phyloP scores from a whole-genome alignment of 1,284 basidiomycete species.

The Calocybe gambosa region DNA sequence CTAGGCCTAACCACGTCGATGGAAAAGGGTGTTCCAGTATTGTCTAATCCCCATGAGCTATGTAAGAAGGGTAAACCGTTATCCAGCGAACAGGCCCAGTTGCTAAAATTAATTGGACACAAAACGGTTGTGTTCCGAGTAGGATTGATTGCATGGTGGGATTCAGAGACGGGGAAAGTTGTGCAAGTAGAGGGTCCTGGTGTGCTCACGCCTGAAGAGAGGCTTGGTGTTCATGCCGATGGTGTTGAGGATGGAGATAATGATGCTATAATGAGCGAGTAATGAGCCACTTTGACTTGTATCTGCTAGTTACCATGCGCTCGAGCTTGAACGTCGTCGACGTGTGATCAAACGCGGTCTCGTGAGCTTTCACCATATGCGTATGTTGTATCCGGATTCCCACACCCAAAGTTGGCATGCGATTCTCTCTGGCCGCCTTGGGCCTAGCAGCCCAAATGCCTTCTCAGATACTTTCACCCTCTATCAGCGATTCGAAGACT shows the following conservation, averaged over 20 bases:
- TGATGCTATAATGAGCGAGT: conserved; percentile 38
- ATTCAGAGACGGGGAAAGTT: conserved; percentile 64
- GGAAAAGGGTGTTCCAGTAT: conserved; percentile 83
- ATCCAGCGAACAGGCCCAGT: conserved; percentile 79
- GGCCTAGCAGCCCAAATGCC: conserved; percentile 49
- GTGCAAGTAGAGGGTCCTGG: conserved; percentile 47
- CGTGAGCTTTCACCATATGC: conserved; percentile 8
- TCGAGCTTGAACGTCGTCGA: not conserved
- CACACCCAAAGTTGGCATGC: conserved; percentile 23
- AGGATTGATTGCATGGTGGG: conserved; percentile 69
- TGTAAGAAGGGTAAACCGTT: conserved; percentile 82
- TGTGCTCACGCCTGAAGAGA: conserved; percentile 31
- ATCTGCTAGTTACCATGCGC: not conserved
- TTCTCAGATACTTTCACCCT: conserved; percentile 26
- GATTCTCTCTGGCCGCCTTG: conserved; percentile 37
- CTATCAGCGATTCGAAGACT: conserved; percentile 1
- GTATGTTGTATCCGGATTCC: not conserved
- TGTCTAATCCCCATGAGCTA: conserved; percentile 76
- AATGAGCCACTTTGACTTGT: not conserved
- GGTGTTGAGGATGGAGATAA: conserved; percentile 20
- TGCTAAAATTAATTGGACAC: conserved; percentile 83
- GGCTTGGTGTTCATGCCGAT: conserved; percentile 25
- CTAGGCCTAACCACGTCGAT: conserved; percentile 86
- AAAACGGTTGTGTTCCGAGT: conserved; percentile 83
- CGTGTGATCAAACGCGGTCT: conserved; percentile 4